These are phyloP conservation scores for Exophiala calicioides DNA, from an alignment of 2,329 filamentous ascomycete species.

Conservation along the genomic window DNA sequence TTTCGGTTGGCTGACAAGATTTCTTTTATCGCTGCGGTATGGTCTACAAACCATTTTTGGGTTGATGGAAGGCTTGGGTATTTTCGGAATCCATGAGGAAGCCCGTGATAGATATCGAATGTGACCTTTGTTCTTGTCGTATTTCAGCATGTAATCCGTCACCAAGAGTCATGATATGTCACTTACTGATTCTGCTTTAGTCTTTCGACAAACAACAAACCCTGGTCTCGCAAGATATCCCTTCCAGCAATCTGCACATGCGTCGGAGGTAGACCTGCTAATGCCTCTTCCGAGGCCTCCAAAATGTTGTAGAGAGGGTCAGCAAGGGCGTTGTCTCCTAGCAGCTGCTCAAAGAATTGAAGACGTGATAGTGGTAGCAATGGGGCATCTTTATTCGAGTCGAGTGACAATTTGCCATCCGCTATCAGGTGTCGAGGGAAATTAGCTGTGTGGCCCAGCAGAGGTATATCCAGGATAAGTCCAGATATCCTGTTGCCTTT, in stretches of 20 bases:
- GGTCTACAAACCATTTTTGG: too few species aligned
- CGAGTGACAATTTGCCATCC: background rate
- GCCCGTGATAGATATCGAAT: background rate
- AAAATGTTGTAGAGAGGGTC: background rate
- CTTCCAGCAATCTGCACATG: conserved; percentile 3
- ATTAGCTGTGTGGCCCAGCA: conserved; percentile 1
- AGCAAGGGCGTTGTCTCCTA: background rate
- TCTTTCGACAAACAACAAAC: background rate
- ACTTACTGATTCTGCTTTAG: background rate
- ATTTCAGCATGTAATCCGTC: background rate
- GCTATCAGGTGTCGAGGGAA: background rate
- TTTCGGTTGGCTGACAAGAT: too few species aligned
- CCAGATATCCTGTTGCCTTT: background rate
- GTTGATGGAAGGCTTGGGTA: background rate
- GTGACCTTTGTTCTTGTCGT: background rate
- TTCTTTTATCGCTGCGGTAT: too few species aligned
- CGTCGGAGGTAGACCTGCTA: background rate
- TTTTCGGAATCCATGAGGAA: background rate
- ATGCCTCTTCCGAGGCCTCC: background rate
- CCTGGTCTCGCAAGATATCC: conserved; percentile 2
- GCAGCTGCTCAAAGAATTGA: conserved; percentile 1
- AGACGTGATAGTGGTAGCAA: background rate
- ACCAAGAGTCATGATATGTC: background rate
- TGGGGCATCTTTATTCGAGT: background rate
- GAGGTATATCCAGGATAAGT: background rate